These are phyloP conservation scores for Aureobasidium sp. DNA, from an alignment of 2,329 filamentous ascomycete genomes.

Conservation along the genomic window DNA sequence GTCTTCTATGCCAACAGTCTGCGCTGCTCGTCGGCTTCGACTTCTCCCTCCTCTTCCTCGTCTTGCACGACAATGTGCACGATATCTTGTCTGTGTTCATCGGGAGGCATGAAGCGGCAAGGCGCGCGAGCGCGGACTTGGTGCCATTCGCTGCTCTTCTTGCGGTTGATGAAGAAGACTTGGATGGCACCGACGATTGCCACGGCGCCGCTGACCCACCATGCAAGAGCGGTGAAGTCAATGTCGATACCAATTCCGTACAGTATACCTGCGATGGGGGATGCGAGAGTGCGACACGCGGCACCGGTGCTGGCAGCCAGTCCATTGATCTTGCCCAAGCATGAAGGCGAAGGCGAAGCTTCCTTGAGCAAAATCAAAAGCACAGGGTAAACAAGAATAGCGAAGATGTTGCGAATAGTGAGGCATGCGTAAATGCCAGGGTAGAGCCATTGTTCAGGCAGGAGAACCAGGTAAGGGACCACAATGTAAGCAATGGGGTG, in stretches of 20 bases:
- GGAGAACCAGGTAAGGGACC: slow-evolving; percentile 58
- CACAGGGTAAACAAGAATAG: slow-evolving; percentile 62
- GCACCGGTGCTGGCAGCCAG: slow-evolving; percentile 66
- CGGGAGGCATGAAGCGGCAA: slow-evolving; percentile 25
- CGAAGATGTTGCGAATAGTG: slow-evolving; percentile 58
- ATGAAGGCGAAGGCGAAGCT: slow-evolving; percentile 55
- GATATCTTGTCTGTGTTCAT: slow-evolving; percentile 19
- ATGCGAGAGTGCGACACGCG: slow-evolving; percentile 61
- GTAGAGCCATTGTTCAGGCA: slow-evolving; percentile 50
- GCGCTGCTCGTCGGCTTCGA: slow-evolving; percentile 1
- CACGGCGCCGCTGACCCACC: slow-evolving; percentile 53
- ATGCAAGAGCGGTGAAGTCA: slow-evolving; percentile 54
- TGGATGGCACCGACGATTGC: slow-evolving; percentile 51
- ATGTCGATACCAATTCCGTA: slow-evolving; percentile 55
- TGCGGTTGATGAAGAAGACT: slow-evolving; percentile 48
- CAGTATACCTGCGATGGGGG: slow-evolving; percentile 60
- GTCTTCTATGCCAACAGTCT: background rate
- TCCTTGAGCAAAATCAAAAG: slow-evolving; percentile 67
- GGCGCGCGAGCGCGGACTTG: slow-evolving; percentile 22
- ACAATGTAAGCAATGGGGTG: slow-evolving; percentile 63
- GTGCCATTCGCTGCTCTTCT: slow-evolving; percentile 35
- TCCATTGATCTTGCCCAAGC: slow-evolving; percentile 65
- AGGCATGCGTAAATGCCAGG: slow-evolving; percentile 60
- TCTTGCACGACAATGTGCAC: slow-evolving; percentile 22
- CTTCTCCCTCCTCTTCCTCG: slow-evolving; percentile 7